Conservation (phyloP, 2,329 filamentous ascomycete species). For the Penicillium polonicum region DNA sequence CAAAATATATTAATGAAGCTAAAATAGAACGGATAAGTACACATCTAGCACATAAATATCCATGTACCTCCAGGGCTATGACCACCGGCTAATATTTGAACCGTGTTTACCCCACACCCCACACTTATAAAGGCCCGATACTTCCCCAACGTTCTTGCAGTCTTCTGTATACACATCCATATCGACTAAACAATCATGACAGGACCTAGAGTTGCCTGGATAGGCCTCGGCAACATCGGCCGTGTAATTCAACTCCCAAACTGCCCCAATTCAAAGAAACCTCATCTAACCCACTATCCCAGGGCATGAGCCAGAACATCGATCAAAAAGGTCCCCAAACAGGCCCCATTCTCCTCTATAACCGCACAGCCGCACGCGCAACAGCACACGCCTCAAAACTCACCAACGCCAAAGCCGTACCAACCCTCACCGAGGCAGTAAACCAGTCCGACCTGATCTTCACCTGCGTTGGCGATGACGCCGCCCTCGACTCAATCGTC, state of each 20-base stretch:
- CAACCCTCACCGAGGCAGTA: slow-evolving; percentile 65
- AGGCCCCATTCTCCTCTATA: slow-evolving; percentile 73
- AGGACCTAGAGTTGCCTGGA: slow-evolving; percentile 63
- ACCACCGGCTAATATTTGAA: slow-evolving; percentile 15
- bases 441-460: slow-evolving; percentile 74
- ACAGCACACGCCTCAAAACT: slow-evolving; percentile 63
- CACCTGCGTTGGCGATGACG: slow-evolving; percentile 75
- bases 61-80: too few species aligned
- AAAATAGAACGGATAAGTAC: not conserved
- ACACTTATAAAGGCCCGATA: slow-evolving; percentile 4
- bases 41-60: too few species aligned
- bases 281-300: slow-evolving; percentile 9
- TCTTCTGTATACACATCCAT: not conserved
- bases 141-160: not conserved
- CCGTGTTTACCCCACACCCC: slow-evolving; percentile 19
- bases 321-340: slow-evolving; percentile 72
- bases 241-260: slow-evolving; percentile 54
- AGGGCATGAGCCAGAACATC: slow-evolving; percentile 85
- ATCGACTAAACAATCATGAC: slow-evolving; percentile 21
- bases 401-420: slow-evolving; percentile 59
- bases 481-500: slow-evolving; percentile 65
- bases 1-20: not conserved
- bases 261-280: not conserved
- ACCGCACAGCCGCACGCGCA: slow-evolving; percentile 69
- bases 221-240: slow-evolving; percentile 87